Percentiles rank a stretch among this genome's conserved stretches.
phyloP scores from a whole-genome alignment of 1,284 basidiomycete species.

The Puccinia hordei region DNA sequence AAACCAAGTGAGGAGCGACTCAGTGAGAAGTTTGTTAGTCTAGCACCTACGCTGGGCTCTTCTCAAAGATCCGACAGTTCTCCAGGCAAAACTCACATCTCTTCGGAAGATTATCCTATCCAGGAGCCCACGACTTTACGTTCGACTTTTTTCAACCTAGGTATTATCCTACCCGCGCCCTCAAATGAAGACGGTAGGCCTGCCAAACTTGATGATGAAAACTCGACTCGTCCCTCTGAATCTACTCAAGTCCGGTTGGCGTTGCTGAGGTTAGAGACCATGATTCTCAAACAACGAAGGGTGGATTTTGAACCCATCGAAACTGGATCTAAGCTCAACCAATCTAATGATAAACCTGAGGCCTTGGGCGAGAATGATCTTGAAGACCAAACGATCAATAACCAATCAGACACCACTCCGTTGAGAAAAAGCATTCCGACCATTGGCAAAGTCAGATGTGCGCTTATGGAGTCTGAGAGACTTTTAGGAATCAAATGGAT shows the following conservation, averaged over 20 bases:
- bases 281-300: conserved; percentile 39
- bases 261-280: conserved; percentile 29
- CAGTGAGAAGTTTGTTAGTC: conserved; percentile 18
- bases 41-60: conserved; percentile 11
- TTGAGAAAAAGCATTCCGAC: neutral
- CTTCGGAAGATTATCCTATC: neutral
- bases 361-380: conserved; percentile 1
- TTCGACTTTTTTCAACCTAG: conserved; percentile 18
- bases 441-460: conserved; percentile 44
- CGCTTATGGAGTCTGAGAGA: conserved; percentile 30
- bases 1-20: conserved; percentile 15
- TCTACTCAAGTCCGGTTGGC: neutral
- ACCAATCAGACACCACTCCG: neutral
- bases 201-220: neutral
- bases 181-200: neutral
- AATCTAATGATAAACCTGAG: neutral
- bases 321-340: neutral
- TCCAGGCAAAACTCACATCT: neutral
- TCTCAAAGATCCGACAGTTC: neutral
- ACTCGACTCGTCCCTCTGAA: neutral
- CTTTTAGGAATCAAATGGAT: conserved; percentile 46
- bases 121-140: neutral
- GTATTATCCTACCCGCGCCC: conserved; percentile 16
- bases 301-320: conserved; percentile 32
- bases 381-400: neutral